These are phyloP conservation scores for Moesziomyces sp. DNA, from an alignment of 1,284 basidiomycete species.

Conservation along the genomic window DNA sequence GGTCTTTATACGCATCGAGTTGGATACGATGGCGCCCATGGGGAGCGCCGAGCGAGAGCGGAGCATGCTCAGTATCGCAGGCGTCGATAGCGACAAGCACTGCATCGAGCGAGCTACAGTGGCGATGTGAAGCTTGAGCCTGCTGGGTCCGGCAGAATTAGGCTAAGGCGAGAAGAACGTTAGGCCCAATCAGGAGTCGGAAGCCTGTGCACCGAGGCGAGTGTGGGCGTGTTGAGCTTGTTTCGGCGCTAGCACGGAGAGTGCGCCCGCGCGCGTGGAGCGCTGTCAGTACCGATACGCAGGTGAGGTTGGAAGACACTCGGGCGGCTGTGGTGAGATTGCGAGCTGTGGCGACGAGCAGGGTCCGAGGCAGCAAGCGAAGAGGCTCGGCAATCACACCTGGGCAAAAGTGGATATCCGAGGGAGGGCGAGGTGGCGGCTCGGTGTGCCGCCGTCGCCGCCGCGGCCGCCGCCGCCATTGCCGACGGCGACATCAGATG, in stretches of 20 bases:
- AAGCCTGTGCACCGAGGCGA: conserved; percentile 35
- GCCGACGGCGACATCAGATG: background rate
- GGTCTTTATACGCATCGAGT: conserved; percentile 28
- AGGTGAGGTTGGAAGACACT: conserved; percentile 11
- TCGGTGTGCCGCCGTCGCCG: conserved; percentile 17
- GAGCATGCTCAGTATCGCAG: background rate
- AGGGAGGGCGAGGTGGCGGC: conserved; percentile 10
- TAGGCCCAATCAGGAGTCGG: conserved; percentile 15
- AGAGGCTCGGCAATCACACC: conserved; percentile 8
- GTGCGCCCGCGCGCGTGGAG: too few species aligned
- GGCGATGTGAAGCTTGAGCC: conserved; percentile 4
- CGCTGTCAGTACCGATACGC: background rate
- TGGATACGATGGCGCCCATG: background rate
- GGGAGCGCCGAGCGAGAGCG: background rate
- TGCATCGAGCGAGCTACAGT: background rate
- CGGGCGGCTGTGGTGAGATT: background rate
- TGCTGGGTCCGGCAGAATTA: background rate
- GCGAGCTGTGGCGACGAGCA: background rate
- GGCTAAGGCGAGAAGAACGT: background rate
- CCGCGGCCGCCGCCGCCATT: conserved; percentile 6
- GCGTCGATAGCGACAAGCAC: background rate
- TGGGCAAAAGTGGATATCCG: conserved; percentile 1
- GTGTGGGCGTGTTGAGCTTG: background rate
- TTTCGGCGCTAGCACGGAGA: background rate
- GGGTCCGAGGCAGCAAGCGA: conserved; percentile 13